A percentile compares a stretch with the other conserved stretches of the same genome.
Conservation (phyloP, 768 basidiomycete species). For the Suillus variegatus region DNA sequence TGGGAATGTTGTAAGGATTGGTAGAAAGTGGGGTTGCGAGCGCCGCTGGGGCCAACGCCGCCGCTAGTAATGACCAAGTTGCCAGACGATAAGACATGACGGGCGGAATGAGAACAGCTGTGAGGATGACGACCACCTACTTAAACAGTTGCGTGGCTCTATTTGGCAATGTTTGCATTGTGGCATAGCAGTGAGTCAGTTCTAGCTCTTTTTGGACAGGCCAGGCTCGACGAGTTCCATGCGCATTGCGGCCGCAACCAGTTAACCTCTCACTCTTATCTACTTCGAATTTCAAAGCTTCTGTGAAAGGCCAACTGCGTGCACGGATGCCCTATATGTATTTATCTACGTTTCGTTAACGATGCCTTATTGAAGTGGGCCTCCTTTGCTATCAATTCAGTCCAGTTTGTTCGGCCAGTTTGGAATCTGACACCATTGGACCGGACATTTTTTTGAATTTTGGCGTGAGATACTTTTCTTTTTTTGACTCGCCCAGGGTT, state of each 20-base stretch:
- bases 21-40: constrained; percentile 50
- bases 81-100: constrained; percentile 36
- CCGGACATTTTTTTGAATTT: too few species aligned
- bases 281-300: neutral
- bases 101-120: constrained; percentile 20
- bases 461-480: too few species aligned
- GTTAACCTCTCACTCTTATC: neutral
- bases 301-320: neutral
- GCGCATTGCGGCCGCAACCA: too few species aligned
- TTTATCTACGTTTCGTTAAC: neutral
- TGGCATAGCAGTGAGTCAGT: constrained; percentile 19
- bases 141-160: constrained; percentile 21
- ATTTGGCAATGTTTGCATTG: constrained; percentile 31
- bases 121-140: constrained; percentile 16
- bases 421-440: neutral
- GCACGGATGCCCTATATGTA: neutral
- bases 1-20: constrained; percentile 31
- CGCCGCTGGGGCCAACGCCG: constrained; percentile 36
- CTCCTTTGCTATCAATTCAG: neutral
- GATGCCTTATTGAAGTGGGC: neutral
- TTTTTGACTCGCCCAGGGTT: too few species aligned
- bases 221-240: too few species aligned
- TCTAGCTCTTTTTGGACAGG: constrained; percentile 6
- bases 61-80: constrained; percentile 37
- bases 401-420: neutral